Evolutionary conservation across 2,329 filamentous ascomycete genomes (phyloP), one percentile per base, ranked within the genome.

Genomic region (Xylariaceae sp.): DNA sequence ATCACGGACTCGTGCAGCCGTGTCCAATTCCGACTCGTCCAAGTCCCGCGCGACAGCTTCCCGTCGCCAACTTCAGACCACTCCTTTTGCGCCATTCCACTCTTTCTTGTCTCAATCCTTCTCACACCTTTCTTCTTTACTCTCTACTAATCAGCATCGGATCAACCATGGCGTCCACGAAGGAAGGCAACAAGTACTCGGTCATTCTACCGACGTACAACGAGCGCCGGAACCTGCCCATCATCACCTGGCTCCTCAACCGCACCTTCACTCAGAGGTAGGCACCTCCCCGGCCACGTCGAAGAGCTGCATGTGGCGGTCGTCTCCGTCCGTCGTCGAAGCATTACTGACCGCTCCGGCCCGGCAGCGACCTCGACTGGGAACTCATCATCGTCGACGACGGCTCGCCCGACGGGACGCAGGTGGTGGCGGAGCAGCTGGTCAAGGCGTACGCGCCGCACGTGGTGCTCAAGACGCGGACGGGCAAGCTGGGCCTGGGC

Each of bases 371-470:
- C 32, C 76, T 98, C 53, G 82, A 96, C 62, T 98, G 87, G 86
- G 89, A 98, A 68, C 73, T 98, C 59, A 83, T 98, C 59, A 92
- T 98, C 60, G 85, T 98, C 60, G 92, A 98, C 75, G 93, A 98
- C 63, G 92, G 84, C 64, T 94, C 87, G 37, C 92, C 92, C 47
- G 92, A 98, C 63, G 88, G 89, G 56, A 98, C 92, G 33, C 85
- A 94, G 62, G 78, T 84, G 42, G 76, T 98, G 51, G 92, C 90
- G 42, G 72, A 83, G 57, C 89, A 98, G 62, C 85, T 98, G 46
- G 81, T 90, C 58, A 82, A 83, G 58, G 82, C 80, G 53, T 98
- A 93, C 74, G 57, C 77, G 19, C 70, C 80, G 29, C 85, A 82
- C 63, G 80, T 98, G 57, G 57, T 84, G 48, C 81, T 98, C 46